Percentiles rank a stretch among this genome's conserved stretches.
Evolutionary conservation across 108 stramenopile species (phyloP).

Genomic region (Parietichytrium sp.): DNA sequence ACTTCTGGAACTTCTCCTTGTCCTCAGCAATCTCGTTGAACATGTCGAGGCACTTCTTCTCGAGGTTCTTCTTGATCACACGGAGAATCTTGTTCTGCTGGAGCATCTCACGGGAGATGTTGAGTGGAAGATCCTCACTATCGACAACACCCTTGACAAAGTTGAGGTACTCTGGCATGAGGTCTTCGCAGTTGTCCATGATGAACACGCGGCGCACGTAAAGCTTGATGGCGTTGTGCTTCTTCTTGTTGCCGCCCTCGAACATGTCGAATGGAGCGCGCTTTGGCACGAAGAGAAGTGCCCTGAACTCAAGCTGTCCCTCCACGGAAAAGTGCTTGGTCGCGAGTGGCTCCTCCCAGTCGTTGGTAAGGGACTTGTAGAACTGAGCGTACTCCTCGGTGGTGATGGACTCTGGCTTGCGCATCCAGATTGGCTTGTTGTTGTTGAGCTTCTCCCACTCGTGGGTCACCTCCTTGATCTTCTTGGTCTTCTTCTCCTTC

Average conservation of each 20-base stretch:
- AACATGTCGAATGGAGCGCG: conserved; percentile 99
- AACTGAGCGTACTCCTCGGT: conserved; percentile 98
- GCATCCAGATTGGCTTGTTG: conserved; percentile 99
- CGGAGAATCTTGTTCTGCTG: conserved; percentile 99
- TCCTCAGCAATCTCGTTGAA: conserved; percentile 98
- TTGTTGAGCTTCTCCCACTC: conserved; percentile 99
- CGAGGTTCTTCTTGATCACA: conserved; percentile 99
- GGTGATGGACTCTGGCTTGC: conserved; percentile 98
- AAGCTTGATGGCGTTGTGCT: conserved; percentile 99
- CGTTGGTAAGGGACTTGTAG: conserved; percentile 99
- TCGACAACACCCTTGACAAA: conserved; percentile 99
- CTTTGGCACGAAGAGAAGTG: conserved; percentile 97
- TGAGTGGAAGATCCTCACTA: conserved; percentile 98
- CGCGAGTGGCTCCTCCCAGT: conserved; percentile 99
- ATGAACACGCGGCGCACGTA: conserved; percentile 99
- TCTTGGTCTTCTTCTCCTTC: conserved; percentile 98
- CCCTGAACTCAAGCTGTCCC: conserved; percentile 98
- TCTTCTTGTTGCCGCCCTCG: conserved; percentile 98
- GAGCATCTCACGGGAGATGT: conserved; percentile 99
- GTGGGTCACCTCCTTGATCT: conserved; percentile 99
- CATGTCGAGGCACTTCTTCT: conserved; percentile 99
- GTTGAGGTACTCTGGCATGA: conserved; percentile 99
- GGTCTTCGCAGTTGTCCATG: conserved; percentile 99
- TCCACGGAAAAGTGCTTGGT: conserved; percentile 99
- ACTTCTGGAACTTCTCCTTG: conserved; percentile 98